phyloP scores from a whole-genome alignment of 169 alveolate genomes.

The Blepharisma undulans region DNA sequence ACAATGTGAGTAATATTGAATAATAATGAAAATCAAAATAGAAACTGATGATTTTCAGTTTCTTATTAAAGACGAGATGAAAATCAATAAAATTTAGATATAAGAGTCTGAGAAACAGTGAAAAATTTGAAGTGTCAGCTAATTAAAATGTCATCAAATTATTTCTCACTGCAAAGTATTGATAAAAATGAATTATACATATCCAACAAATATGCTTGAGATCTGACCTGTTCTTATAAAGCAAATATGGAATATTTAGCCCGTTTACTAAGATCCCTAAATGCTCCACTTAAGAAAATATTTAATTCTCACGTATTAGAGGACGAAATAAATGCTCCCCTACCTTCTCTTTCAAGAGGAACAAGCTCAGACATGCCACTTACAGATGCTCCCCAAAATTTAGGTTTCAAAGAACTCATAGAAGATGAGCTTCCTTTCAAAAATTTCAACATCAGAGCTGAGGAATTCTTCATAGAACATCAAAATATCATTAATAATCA shows the following conservation, averaged over 20 bases:
- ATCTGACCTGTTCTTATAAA: background rate
- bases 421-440: background rate
- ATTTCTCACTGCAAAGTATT: no score
- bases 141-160: no score
- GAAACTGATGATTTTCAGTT: no score
- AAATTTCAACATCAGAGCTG: background rate
- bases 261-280: background rate
- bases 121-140: no score
- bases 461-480: background rate
- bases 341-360: background rate
- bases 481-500: background rate
- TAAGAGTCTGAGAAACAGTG: no score
- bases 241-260: background rate
- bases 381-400: background rate
- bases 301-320: background rate
- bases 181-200: background rate
- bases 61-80: no score
- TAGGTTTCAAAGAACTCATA: background rate
- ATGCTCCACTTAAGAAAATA: background rate
- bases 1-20: no score
- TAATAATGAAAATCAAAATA: no score
- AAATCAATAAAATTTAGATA: no score
- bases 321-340: background rate
- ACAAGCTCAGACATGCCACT: background rate
- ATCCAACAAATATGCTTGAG: background rate